Percentiles rank a stretch among this genome's conserved stretches.
Evolutionary conservation across 805 yeast genomes (phyloP).

Genomic region (Cyberlindnera japonica): DNA sequence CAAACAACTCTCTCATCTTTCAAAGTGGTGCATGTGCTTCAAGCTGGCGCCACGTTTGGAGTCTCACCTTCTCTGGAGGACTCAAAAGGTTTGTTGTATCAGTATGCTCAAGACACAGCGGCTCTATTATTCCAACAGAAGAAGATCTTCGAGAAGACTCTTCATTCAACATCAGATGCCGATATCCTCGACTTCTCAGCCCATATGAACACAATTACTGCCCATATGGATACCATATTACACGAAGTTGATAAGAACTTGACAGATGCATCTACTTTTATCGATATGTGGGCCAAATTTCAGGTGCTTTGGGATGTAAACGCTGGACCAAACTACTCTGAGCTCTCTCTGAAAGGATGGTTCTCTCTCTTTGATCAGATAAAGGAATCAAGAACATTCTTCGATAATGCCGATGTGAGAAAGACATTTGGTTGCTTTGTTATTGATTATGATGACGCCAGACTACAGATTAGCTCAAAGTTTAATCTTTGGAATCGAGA

Average conservation of each 20-base stretch:
- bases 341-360: conserved; percentile 46
- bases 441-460: conserved; percentile 51
- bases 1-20: conserved; percentile 3
- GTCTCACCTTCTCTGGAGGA: conserved; percentile 39
- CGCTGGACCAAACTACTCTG: conserved; percentile 35
- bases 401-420: conserved; percentile 47
- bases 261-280: conserved; percentile 33
- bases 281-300: conserved; percentile 49
- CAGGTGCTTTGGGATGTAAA: conserved; percentile 60
- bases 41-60: conserved; percentile 33
- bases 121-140: conserved; percentile 27
- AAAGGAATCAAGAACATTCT: conserved; percentile 37
- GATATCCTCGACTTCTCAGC: conserved; percentile 8
- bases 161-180: conserved; percentile 3
- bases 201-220: conserved; percentile 4
- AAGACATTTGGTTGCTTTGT: conserved; percentile 39
- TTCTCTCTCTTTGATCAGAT: conserved; percentile 41
- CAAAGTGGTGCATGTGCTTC: conserved; percentile 32
- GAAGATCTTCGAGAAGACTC: conserved; percentile 21
- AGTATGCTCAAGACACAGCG: conserved; percentile 25
- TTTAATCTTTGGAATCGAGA: conserved; percentile 58
- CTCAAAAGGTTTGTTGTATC: conserved; percentile 33
- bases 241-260: conserved; percentile 33
- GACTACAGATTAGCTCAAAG: conserved; percentile 46
- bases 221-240: conserved; percentile 24